A percentile compares a stretch with the other conserved stretches of the same genome.
phyloP scores from a whole-genome alignment of 306 rosid genomes.

The Datisca glomerata region DNA sequence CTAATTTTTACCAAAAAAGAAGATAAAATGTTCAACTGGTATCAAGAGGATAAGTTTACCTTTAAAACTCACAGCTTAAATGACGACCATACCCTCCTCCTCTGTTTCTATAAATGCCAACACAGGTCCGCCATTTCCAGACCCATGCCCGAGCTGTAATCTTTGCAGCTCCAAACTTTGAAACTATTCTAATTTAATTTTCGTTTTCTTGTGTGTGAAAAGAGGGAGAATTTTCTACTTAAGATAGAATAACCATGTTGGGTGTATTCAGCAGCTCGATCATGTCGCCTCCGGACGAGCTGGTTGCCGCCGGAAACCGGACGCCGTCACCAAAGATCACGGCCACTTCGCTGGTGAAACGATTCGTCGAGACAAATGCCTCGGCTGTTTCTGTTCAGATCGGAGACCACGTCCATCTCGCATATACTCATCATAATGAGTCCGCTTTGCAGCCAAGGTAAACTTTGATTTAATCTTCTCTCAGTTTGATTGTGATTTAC shows the following conservation, averaged over 20 bases:
- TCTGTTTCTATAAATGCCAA: neutral
- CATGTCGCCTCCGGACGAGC: conserved; percentile 84
- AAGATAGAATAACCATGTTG: conserved; percentile 33
- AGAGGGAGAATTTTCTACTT: neutral
- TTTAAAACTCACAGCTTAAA: no score
- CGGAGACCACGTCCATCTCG: conserved; percentile 63
- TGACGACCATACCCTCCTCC: neutral
- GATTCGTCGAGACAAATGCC: conserved; percentile 36
- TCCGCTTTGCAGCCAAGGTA: conserved; percentile 79
- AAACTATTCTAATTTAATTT: no score
- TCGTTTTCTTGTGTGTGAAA: neutral
- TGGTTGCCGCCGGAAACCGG: conserved; percentile 80
- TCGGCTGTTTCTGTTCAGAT: conserved; percentile 53
- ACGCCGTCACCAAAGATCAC: conserved; percentile 80
- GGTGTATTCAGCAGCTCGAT: conserved; percentile 78
- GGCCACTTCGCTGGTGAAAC: conserved; percentile 42
- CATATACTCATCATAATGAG: conserved; percentile 64
- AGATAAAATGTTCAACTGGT: no score
- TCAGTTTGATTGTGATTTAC: no score
- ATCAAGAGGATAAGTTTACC: no score
- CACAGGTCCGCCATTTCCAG: neutral
- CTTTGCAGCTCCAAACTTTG: no score
- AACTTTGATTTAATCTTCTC: conserved; percentile 1
- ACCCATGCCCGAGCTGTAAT: neutral
- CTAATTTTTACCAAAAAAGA: no score